Evolutionary conservation across 306 rosid genomes (phyloP).

Genomic region (Vachellia collinsii): DNA sequence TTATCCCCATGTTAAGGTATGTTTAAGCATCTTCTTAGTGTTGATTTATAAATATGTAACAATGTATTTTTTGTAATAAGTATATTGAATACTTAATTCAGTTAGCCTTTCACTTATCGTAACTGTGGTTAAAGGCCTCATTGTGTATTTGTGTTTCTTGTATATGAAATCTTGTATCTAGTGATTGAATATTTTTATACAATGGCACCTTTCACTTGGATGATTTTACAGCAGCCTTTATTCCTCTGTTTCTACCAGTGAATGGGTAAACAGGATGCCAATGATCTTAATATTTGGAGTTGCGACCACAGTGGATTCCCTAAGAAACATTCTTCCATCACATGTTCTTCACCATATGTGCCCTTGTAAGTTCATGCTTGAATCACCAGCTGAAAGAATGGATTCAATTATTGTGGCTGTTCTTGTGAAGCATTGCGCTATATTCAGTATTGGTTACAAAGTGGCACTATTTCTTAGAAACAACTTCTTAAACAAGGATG

Average conservation of each 20-base stretch:
- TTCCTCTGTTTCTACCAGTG: conserved; percentile 54
- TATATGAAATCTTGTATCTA: conserved; percentile 21
- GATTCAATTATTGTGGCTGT: conserved; percentile 89
- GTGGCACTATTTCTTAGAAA: conserved; percentile 81
- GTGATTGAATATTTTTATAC: conserved; percentile 25
- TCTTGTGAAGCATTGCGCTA: conserved; percentile 70
- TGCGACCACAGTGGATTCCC: conserved; percentile 80
- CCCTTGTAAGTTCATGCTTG: conserved; percentile 63
- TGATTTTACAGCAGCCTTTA: conserved; percentile 29
- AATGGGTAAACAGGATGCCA: conserved; percentile 89
- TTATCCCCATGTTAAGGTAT: conserved; percentile 84
- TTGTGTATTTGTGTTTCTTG: neutral
- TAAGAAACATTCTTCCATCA: conserved; percentile 64
- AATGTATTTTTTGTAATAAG: neutral
- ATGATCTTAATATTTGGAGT: conserved; percentile 85
- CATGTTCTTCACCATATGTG: conserved; percentile 75
- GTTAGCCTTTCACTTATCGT: neutral
- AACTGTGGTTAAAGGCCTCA: conserved; percentile 28
- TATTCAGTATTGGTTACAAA: conserved; percentile 74
- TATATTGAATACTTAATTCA: neutral
- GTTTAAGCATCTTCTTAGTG: conserved; percentile 27
- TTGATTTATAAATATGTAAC: conserved; percentile 18
- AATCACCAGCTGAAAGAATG: conserved; percentile 84
- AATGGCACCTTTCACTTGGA: conserved; percentile 24
- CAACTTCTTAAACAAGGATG: conserved; percentile 89